Evolutionary conservation across 768 basidiomycete genomes (phyloP), one percentile per base, ranked within the genome.

Genomic region (Jaapia argillacea): DNA sequence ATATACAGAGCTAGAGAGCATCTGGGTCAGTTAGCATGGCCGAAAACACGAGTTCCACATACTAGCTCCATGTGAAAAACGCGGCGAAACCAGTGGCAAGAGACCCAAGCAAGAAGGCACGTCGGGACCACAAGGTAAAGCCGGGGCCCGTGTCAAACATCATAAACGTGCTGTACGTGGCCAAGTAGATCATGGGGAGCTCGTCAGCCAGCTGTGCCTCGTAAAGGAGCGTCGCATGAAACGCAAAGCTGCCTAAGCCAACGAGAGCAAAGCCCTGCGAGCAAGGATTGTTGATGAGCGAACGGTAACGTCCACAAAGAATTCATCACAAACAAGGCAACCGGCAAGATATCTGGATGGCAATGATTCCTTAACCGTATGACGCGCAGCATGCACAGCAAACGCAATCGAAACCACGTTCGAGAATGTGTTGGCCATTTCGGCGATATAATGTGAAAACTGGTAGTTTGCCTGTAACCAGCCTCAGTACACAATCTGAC

Each of bases 131-230:
- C 24, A 73, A 41, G 28, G 53, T 58, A 48, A 72, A 81, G 2
- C 79, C 79, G 3, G 68, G 72, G 42, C 59, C 51, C 24, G 67
- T 67, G 52, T 85, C 81, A 54, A 81, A 76, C 14, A 81, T 58
- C 25, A 84, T 59, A 57, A 72, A 81, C 16, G 75, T 58, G 50
- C 73, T 69, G 60, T 78, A 75, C 31, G 74, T 75, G 4, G 74
- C 72, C 43, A 80, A 74, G 54, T 81, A 85, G 44, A 86, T 74
- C 85, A 89, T 88, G 2, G 85, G 85, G 6, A 90, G 65, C 55
- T 90, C 86, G 52, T 90, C 86, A 26, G 82, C 79, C 42, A 85
- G 72, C 54, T 90, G 86, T 6, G 85, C 84, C 49, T 78, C 71
- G 58, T 77, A 90, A 28, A 74, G 65, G 24, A 90, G 65, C 2